These are phyloP conservation scores for Ophiostoma montium DNA, from an alignment of 2,329 filamentous ascomycete genomes.

Conservation along the genomic window DNA sequence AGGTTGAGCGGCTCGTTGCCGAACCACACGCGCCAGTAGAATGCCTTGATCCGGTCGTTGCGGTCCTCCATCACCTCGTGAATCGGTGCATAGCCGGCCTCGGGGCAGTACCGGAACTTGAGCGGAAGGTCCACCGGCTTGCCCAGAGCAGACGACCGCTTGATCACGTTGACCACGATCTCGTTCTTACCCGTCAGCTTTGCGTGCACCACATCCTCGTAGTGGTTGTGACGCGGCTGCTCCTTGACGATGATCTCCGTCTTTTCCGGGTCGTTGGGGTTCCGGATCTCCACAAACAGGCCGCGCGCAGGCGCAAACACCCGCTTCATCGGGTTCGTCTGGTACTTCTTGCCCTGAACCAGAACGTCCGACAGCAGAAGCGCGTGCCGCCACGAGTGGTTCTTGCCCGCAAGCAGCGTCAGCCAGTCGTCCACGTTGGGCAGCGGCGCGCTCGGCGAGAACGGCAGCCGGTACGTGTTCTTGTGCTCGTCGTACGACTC, in stretches of 20 bases:
- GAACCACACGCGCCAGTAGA: conserved; percentile 98
- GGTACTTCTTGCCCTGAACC: conserved; percentile 90
- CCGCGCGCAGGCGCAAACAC: conserved; percentile 80
- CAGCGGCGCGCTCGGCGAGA: conserved; percentile 56
- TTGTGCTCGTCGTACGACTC: conserved; percentile 67
- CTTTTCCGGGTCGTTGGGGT: conserved; percentile 70
- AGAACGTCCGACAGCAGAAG: conserved; percentile 88
- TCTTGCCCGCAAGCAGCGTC: conserved; percentile 69
- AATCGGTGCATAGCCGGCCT: conserved; percentile 94
- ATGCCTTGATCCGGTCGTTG: conserved; percentile 98
- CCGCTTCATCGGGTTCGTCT: conserved; percentile 88
- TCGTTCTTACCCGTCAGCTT: conserved; percentile 61
- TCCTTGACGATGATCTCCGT: conserved; percentile 81
- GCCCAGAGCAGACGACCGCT: conserved; percentile 77
- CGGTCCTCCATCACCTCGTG: conserved; percentile 90
- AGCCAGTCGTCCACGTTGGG: conserved; percentile 77
- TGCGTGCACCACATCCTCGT: conserved; percentile 78
- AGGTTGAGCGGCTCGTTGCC: conserved; percentile 73
- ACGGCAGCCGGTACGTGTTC: conserved; percentile 71
- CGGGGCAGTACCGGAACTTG: conserved; percentile 84
- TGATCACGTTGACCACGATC: conserved; percentile 81
- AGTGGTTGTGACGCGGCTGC: conserved; percentile 71
- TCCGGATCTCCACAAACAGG: conserved; percentile 73
- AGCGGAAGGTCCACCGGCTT: conserved; percentile 72
- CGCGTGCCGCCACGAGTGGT: conserved; percentile 86